Base-by-base conservation (phyloP, 768 basidiomycete species). In the Cantharellus anzutake region DNA sequence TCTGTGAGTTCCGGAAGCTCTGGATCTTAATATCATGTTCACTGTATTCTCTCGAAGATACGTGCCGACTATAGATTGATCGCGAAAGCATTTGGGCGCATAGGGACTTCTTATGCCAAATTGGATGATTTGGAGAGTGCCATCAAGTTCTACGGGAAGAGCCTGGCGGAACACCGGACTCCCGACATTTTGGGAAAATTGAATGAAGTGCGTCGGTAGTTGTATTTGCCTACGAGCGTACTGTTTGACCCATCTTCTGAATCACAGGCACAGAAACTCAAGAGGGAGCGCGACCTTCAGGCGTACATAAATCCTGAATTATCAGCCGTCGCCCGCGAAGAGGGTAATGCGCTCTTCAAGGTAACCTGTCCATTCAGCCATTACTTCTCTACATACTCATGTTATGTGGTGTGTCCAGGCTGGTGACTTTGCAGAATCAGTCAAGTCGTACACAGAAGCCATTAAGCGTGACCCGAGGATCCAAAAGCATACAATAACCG, bases 401-500 rank as follows among this genome's bases (percentile, higher is more conserved):
- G 38, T 51, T 4, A 7, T 40, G 20, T 14, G 4, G 39, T 5
- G 35, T 34, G 1, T 60, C 20, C 20, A 73, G 71, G 69, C 72
- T 2, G 94, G 91, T 20, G 83, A 94, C 70, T 99, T 92, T 71
- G 93, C 82, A 5, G 81, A 78, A 5, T 86, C 94, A 0, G 93
- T 99, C 65, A 91, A 88, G 74, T 75, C 78, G 42, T 99, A 99
- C 73, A 79, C 86, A 42, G 96, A 99, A 72, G 86, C 90, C 63
- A 96, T 98, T 77, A 97, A 97, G 74, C 84, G 96, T 56, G 83
- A 89, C 66, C 94, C 48, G 70, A 72, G 42, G 96, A 99, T 68
- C 79, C 94, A 11, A 78, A 84, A 64, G 92, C 88, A 4, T 99
- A 97, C 75, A 98, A 94, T 71, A 99, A 99, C 74, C 84, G 96